Evolutionary conservation across 148 eudicot species (phyloP).

Genomic region (Suaeda aralocaspica): DNA sequence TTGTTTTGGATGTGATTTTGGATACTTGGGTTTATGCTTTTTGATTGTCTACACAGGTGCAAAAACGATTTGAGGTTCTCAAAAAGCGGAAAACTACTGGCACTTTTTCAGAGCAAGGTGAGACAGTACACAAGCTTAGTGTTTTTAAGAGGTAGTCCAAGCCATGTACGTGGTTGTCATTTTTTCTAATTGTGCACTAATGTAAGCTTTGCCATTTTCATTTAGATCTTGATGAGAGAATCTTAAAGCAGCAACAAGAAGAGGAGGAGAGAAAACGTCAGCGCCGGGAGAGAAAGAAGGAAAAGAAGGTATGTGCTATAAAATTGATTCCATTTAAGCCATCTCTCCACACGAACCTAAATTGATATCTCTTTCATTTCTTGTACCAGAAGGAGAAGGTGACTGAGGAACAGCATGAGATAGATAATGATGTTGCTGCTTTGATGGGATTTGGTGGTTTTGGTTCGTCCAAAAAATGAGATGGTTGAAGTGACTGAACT

Average conservation of each 20-base stretch:
- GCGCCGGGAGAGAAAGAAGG: constrained; percentile 89
- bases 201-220: constrained; percentile 13
- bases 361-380: neutral
- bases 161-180: neutral
- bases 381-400: constrained; percentile 73
- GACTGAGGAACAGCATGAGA: constrained; percentile 66
- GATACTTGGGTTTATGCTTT: neutral
- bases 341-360: neutral
- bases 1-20: neutral
- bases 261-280: constrained; percentile 96
- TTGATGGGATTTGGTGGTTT: constrained; percentile 99
- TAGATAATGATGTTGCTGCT: constrained; percentile 90
- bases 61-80: constrained; percentile 75
- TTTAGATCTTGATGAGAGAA: constrained; percentile 83
- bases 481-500: neutral
- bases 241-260: constrained; percentile 89
- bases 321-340: neutral
- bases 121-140: neutral
- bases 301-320: constrained; percentile 72
- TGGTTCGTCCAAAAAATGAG: constrained; percentile 73
- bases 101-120: constrained; percentile 85
- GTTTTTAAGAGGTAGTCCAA: neutral
- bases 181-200: constrained; percentile 6
- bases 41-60: constrained; percentile 49
- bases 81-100: constrained; percentile 86